Evolutionary conservation across 2,329 filamentous ascomycete genomes (phyloP), one percentile per base, ranked within the genome.

Genomic region (Hansfordia pulvinata): DNA sequence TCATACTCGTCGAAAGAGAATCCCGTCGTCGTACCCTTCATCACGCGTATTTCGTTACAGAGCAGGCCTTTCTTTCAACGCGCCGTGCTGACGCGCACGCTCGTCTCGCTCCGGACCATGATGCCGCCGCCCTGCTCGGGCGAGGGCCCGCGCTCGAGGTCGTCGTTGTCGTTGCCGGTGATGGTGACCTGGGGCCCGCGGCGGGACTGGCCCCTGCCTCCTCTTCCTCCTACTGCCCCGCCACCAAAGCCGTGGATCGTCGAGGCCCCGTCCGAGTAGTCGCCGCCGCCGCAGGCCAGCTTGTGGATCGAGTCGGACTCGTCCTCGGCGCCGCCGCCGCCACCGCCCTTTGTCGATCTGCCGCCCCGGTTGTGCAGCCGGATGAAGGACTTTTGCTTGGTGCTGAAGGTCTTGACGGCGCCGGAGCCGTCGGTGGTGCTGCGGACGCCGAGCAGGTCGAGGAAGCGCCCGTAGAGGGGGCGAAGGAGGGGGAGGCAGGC

Each of bases 401-500:
- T 23, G 21, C 16, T 6, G 12, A 14, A 10, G 6, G 20, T 21
- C 7, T n/a, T 11, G 6, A 10, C 20, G 7, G 8, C 21, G 12
- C 21, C 21, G 21, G 7, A 14, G 12, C 12, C 13, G 12, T 23
- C 16, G 21, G 13, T 14, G 21, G 7, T 23, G 7, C 12, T 14
- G 21, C 21, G 12, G 11, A 23, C 11, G 21, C 17, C 6, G 8
- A 17, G n/a, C 23, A 7, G 16, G 26, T 10, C n/a, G 11, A 24
- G n/a, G 7, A 28, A 8, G 11, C 12, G 16, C 8, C 12, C 10
- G 20, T 23, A 28, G 6, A 23, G 15, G n/a, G 26, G 26, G 8
- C 26, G 20, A n/a, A 21, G 20, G 10, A 21, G n/a, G 19, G 19
- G 20, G 8, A 24, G n/a, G 26, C 14, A 20, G 19, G 19, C 20